Evolutionary conservation across 1,139 yeast species (phyloP).

Genomic region (Debaryomycetaceae sp.): DNA sequence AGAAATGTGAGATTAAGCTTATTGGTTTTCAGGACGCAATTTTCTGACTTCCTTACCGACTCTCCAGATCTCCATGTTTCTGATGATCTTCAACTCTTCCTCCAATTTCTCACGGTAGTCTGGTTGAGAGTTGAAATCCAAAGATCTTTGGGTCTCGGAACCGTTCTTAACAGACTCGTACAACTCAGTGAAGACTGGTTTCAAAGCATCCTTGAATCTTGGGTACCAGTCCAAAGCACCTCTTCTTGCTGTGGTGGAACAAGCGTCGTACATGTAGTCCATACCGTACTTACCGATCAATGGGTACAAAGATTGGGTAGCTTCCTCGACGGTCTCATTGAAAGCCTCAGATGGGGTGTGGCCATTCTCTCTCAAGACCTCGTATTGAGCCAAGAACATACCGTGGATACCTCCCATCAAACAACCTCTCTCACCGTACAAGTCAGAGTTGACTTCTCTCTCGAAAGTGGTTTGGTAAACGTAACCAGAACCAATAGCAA

Average conservation of each 20-base stretch:
- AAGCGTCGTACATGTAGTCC: constrained; percentile 99
- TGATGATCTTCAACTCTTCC: constrained; percentile 86
- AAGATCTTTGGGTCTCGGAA: constrained; percentile 94
- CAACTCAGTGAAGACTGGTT: constrained; percentile 95
- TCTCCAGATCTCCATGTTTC: constrained; percentile 98
- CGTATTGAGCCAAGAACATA: constrained; percentile 99
- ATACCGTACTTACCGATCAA: constrained; percentile 98
- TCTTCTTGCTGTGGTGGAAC: constrained; percentile 99
- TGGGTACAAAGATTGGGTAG: constrained; percentile 98
- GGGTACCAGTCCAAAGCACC: constrained; percentile 99
- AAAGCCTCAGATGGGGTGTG: constrained; percentile 99
- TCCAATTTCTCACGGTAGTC: constrained; percentile 98
- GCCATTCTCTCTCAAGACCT: constrained; percentile 98
- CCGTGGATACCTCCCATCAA: constrained; percentile 99
- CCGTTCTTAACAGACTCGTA: constrained; percentile 96
- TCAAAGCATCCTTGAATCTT: constrained; percentile 95
- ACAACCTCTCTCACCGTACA: constrained; percentile 99
- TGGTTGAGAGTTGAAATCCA: constrained; percentile 95
- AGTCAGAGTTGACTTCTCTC: constrained; percentile 98
- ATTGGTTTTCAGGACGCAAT: constrained; percentile 98
- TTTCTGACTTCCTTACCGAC: constrained; percentile 99
- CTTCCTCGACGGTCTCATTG: constrained; percentile 99
- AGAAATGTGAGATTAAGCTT: constrained; percentile 15
- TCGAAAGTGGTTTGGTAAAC: constrained; percentile 99
- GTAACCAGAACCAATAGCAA: constrained; percentile 99